These are phyloP conservation scores for Diutina mesorugosa DNA, from an alignment of 1,139 yeast genomes.

Conservation along the genomic window DNA sequence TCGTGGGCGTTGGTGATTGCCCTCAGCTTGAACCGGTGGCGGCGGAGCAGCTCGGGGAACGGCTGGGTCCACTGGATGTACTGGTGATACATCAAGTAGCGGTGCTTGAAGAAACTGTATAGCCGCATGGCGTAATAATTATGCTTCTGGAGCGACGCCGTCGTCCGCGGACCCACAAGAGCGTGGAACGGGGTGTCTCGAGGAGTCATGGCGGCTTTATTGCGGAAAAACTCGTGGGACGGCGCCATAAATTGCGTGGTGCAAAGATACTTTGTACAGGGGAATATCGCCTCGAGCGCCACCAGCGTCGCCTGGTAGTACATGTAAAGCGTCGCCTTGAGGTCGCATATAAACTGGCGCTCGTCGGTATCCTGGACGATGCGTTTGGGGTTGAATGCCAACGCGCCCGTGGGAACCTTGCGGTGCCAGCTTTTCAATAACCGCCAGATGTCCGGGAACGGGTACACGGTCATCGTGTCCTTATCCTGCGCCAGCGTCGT, in stretches of 20 bases:
- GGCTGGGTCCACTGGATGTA: conserved; percentile 12
- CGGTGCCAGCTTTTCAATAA: background rate
- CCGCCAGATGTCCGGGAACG: background rate
- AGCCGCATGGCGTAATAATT: conserved; percentile 16
- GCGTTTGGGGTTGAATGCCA: background rate
- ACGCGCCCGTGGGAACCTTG: background rate
- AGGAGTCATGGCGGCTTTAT: conserved; percentile 8
- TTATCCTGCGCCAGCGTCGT: background rate
- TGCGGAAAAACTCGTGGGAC: conserved; percentile 6
- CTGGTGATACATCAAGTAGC: conserved; percentile 11
- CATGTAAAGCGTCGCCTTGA: conserved; percentile 10
- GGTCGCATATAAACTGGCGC: background rate
- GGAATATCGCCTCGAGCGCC: conserved; percentile 15
- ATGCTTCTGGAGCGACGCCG: conserved; percentile 12
- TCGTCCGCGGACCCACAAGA: background rate
- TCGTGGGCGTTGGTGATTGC: conserved; percentile 11
- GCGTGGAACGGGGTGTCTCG: conserved; percentile 4
- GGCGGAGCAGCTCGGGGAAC: conserved; percentile 3
- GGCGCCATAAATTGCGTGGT: conserved; percentile 13
- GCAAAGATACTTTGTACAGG: conserved; percentile 14
- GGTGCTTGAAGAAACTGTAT: conserved; percentile 14
- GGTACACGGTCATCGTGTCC: background rate
- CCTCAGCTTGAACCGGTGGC: conserved; percentile 10
- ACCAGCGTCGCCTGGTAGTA: conserved; percentile 15
- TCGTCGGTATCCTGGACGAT: background rate